Conservation (phyloP, 768 basidiomycete species). For the Amanita fuliginea region DNA sequence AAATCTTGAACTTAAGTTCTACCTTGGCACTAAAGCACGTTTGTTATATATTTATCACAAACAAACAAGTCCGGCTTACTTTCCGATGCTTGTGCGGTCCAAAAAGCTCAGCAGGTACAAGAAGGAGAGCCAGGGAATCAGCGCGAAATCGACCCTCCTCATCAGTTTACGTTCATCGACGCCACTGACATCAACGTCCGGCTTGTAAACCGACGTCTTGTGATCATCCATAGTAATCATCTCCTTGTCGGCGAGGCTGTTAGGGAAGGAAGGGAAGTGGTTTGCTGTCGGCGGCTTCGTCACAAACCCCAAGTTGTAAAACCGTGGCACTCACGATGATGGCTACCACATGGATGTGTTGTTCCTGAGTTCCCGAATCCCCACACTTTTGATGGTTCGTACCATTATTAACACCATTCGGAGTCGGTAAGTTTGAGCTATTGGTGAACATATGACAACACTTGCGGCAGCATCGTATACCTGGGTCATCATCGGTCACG, state of each 20-base stretch:
- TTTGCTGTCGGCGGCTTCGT: too few species aligned
- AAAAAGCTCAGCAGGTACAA: slow-evolving; percentile 67
- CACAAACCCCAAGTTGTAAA: too few species aligned
- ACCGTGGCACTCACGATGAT: too few species aligned
- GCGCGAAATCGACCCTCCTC: slow-evolving; percentile 56
- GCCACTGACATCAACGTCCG: slow-evolving; percentile 44
- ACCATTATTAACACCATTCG: too few species aligned
- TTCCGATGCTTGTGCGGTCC: slow-evolving; percentile 41
- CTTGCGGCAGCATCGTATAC: too few species aligned
- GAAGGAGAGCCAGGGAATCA: slow-evolving; percentile 64
- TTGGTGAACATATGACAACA: too few species aligned
- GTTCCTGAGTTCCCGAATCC: too few species aligned
- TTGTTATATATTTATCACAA: background rate
- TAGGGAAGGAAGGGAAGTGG: background rate
- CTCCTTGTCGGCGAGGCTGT: slow-evolving; percentile 18
- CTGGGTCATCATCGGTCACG: too few species aligned
- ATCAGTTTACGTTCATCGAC: slow-evolving; percentile 62
- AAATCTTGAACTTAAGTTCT: background rate
- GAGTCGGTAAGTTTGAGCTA: too few species aligned
- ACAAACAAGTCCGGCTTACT: slow-evolving; percentile 21
- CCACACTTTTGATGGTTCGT: too few species aligned
- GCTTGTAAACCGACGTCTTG: slow-evolving; percentile 23
- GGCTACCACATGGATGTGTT: too few species aligned
- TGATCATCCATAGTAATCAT: slow-evolving; percentile 19
- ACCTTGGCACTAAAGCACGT: slow-evolving; percentile 27